Percentiles rank a stretch among this genome's conserved stretches.
phyloP scores from a whole-genome alignment of 2,329 filamentous ascomycete genomes.

The Diaporthe eres region DNA sequence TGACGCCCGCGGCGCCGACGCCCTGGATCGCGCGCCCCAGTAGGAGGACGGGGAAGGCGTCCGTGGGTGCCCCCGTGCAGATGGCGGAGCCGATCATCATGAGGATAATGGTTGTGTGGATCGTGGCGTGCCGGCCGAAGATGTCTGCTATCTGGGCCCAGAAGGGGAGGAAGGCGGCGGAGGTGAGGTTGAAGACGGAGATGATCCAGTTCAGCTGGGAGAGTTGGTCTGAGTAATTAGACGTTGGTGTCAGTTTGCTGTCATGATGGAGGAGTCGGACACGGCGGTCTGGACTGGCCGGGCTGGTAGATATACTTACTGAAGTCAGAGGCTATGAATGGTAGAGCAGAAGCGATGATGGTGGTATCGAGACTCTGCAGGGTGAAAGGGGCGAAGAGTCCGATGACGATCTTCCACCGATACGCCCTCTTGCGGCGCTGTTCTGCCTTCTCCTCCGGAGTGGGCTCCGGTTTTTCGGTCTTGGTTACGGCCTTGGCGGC shows the following conservation, averaged over 20 bases:
- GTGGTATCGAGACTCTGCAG: conserved; percentile 75
- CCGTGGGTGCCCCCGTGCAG: conserved; percentile 69
- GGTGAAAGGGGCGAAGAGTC: conserved; percentile 72
- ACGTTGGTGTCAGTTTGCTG: conserved; percentile 9
- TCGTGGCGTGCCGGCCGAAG: conserved; percentile 71
- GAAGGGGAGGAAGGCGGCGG: conserved; percentile 76
- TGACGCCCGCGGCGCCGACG: conserved; percentile 71
- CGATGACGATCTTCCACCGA: conserved; percentile 71
- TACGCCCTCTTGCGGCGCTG: conserved; percentile 55
- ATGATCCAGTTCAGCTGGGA: conserved; percentile 78
- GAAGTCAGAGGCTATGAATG: conserved; percentile 76
- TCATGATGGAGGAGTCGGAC: not conserved
- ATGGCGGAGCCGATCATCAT: conserved; percentile 74
- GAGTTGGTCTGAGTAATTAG: conserved; percentile 57
- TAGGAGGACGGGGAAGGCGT: conserved; percentile 70
- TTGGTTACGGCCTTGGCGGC: conserved; percentile 5
- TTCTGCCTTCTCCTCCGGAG: conserved; percentile 50
- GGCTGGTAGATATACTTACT: conserved; percentile 53
- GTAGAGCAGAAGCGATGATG: conserved; percentile 71
- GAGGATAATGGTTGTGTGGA: conserved; percentile 69
- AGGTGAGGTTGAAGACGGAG: conserved; percentile 77
- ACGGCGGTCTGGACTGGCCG: no score
- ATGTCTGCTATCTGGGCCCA: conserved; percentile 76
- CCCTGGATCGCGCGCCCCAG: conserved; percentile 76
- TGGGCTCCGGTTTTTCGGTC: conserved; percentile 36